Conservation (phyloP, 2,329 filamentous ascomycete genomes). For the Penicillium sp. region DNA sequence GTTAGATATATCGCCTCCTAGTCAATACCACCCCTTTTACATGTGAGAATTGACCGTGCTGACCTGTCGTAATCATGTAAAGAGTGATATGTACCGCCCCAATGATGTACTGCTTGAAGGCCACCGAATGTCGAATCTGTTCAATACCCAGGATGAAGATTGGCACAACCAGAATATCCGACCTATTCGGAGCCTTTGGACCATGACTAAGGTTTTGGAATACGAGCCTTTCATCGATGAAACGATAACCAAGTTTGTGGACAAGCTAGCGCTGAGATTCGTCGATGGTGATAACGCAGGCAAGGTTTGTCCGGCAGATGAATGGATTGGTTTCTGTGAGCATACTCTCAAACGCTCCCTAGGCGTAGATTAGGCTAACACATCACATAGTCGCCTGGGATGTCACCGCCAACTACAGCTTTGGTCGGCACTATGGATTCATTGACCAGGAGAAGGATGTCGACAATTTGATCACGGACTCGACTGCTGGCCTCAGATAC, state of each 20-base stretch:
- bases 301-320: conserved; percentile 18
- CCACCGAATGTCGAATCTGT: too few species aligned
- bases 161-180: conserved; percentile 17
- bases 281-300: conserved; percentile 17
- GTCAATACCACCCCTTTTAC: too few species aligned
- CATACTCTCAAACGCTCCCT: background rate
- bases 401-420: conserved; percentile 24
- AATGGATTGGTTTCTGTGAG: conserved; percentile 25
- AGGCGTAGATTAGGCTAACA: too few species aligned
- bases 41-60: too few species aligned
- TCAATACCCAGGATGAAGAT: too few species aligned
- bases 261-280: conserved; percentile 23
- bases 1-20: too few species aligned
- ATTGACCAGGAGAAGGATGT: conserved; percentile 30
- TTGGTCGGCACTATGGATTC: conserved; percentile 22
- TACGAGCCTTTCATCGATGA: conserved; percentile 27
- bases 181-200: conserved; percentile 24
- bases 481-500: conserved; percentile 24
- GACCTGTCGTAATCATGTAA: too few species aligned
- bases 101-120: too few species aligned
- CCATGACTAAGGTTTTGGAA: conserved; percentile 29
- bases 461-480: conserved; percentile 23
- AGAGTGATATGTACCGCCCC: too few species aligned
- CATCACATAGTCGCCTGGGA: conserved; percentile 20
- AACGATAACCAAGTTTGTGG: conserved; percentile 24